Evolutionary conservation across 768 basidiomycete species (phyloP), one percentile per base, ranked within the genome.

Genomic region (Hypholoma fasciculare): DNA sequence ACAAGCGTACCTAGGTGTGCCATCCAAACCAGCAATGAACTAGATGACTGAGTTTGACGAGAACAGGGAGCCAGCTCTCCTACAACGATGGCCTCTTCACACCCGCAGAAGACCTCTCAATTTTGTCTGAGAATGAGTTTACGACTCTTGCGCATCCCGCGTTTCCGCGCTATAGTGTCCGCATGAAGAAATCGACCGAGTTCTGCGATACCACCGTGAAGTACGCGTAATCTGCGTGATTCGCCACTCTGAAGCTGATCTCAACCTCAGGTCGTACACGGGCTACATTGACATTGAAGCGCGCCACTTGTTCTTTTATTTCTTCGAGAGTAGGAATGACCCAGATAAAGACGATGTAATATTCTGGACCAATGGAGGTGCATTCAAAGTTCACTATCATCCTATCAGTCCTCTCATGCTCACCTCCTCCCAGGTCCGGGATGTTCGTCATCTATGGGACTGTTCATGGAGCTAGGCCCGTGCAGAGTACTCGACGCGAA

Each of bases 391-490:
- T 23, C 14, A 50, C 19, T 7, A 19, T 16, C 4, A 73, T 68
- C 83, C 66, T 58, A 6, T 40, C n/a, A 13, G 19, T 6, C 7
- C 17, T 19, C 38, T 9, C 38, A 38, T 16, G 30, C 44, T 42
- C 9, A 39, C n/a, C 30, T 36, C 26, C 26, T 16, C 23, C 38
- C 12, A 73, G 74, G 87, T 50, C 70, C 71, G 26, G 74, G 72
- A 36, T 73, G 81, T 62, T 72, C 72, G 1, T 69, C 74, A 1
- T 76, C 85, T 23, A 66, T 85, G 0, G 89, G 87, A 0, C 72
- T 90, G 17, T 85, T 90, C 61, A 88, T 89, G 87, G 88, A 89
- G 69, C 73, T 80, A 55, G 90, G 89, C 64, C 80, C 79, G 13
- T 85, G 78, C 62, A 36, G 16, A 12, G 34, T 55, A 2, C n/a